A percentile compares a stretch with the other conserved stretches of the same genome.
Evolutionary conservation across 768 basidiomycete genomes (phyloP).

Genomic region (Leccinum rimulosum): DNA sequence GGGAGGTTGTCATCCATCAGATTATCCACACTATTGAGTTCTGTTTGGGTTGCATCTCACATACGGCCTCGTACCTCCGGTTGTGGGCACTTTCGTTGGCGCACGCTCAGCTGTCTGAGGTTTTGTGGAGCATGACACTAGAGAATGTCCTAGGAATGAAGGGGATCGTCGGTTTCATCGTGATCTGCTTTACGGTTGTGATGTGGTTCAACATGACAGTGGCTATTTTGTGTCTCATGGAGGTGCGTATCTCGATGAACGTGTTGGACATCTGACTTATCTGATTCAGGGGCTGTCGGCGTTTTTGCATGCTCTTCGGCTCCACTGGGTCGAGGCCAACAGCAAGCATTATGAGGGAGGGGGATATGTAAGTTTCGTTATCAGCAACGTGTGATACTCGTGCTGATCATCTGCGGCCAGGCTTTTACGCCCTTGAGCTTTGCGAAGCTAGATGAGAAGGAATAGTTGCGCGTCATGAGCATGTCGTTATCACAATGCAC

Average conservation of each 20-base stretch:
- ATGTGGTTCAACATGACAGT: conserved; percentile 85
- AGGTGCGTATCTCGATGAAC: conserved; percentile 53
- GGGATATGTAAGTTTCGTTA: conserved; percentile 68
- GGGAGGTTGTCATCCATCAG: conserved; percentile 95
- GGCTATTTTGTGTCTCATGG: conserved; percentile 87
- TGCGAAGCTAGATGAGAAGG: conserved; percentile 39
- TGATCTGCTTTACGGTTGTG: conserved; percentile 45
- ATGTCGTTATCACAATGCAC: conserved; percentile 16
- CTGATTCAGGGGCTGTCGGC: conserved; percentile 79
- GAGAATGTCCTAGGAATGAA: conserved; percentile 56
- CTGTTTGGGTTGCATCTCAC: conserved; percentile 97
- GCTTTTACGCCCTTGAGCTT: conserved; percentile 50
- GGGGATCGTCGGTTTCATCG: conserved; percentile 61
- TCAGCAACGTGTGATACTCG: conserved; percentile 23
- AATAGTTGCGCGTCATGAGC: conserved; percentile 22
- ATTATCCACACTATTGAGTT: conserved; percentile 99
- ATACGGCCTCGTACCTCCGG: conserved; percentile 91
- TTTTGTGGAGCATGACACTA: conserved; percentile 88
- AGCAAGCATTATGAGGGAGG: conserved; percentile 93
- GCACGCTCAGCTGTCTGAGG: conserved; percentile 95
- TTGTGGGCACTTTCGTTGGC: conserved; percentile 98
- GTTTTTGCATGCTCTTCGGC: conserved; percentile 91
- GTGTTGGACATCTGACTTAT: conserved; percentile 13
- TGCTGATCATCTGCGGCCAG: conserved; percentile 34
- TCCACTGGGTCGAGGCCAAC: conserved; percentile 98